Percentiles rank a stretch among this genome's conserved stretches.
Conservation (phyloP, 2,329 filamentous ascomycete species). For the Aureobasidium sp. region DNA sequence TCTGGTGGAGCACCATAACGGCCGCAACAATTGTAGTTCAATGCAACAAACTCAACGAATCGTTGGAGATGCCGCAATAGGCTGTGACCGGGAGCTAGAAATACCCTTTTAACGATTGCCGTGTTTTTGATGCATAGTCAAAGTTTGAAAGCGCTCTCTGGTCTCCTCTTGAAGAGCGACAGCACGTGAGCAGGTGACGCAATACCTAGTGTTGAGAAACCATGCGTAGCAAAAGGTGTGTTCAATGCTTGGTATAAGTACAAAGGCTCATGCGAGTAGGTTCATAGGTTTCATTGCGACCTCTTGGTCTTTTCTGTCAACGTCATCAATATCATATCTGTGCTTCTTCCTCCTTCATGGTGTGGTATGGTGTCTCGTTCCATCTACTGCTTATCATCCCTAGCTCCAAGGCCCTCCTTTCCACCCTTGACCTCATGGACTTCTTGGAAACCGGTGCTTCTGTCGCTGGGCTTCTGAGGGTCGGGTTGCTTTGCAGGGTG, state of each 20-base stretch:
- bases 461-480: conserved; percentile 23
- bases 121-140: not conserved
- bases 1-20: not conserved
- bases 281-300: not conserved
- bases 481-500: conserved; percentile 33
- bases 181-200: not conserved
- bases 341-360: not conserved
- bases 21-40: not conserved
- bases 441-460: conserved; percentile 26
- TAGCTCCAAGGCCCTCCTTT: conserved; percentile 23
- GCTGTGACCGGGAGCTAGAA: not conserved
- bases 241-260: not conserved
- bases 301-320: not conserved
- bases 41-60: not conserved
- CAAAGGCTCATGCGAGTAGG: not conserved
- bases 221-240: not conserved
- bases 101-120: not conserved
- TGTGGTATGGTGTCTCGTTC: not conserved
- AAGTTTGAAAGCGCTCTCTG: not conserved
- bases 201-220: not conserved
- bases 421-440: conserved; percentile 25
- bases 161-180: not conserved
- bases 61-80: not conserved
- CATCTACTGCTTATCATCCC: not conserved
- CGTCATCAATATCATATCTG: not conserved